Conservation (phyloP, 495 filamentous ascomycete genomes). For the Trichoderma virens region DNA sequence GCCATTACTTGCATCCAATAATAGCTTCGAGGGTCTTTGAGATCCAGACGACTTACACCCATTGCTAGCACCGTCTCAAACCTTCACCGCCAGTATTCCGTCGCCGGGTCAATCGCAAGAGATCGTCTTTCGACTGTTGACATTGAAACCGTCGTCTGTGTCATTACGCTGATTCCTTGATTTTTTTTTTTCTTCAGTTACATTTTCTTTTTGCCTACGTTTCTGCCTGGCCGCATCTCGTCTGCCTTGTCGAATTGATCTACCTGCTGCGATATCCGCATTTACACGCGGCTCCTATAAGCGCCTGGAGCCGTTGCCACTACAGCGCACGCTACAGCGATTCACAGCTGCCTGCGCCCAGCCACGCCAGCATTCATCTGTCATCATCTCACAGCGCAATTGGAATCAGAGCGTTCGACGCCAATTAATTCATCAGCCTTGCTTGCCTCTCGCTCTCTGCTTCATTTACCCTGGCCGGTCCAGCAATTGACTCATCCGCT, state of each 20-base stretch:
- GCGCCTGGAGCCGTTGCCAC: constrained; percentile 1
- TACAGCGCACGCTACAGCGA: neutral
- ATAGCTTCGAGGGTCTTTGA: neutral
- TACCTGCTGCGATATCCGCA: neutral
- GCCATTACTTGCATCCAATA: neutral
- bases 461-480: neutral
- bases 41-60: neutral
- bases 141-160: neutral
- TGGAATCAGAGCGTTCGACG: no score
- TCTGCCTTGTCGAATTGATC: constrained; percentile 1
- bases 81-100: neutral
- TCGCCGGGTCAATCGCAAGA: neutral
- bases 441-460: neutral
- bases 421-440: no score
- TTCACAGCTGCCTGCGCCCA: neutral
- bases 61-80: neutral
- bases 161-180: neutral
- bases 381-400: constrained; percentile 3
- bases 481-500: neutral
- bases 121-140: neutral
- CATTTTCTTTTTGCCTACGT: neutral
- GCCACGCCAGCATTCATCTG: neutral
- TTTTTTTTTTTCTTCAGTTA: neutral
- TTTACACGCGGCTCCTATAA: constrained; percentile 5
- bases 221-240: neutral